A percentile compares a stretch with the other conserved stretches of the same genome.
phyloP scores from a whole-genome alignment of 202 grass and related monocot species.

The Eragrostis tef region DNA sequence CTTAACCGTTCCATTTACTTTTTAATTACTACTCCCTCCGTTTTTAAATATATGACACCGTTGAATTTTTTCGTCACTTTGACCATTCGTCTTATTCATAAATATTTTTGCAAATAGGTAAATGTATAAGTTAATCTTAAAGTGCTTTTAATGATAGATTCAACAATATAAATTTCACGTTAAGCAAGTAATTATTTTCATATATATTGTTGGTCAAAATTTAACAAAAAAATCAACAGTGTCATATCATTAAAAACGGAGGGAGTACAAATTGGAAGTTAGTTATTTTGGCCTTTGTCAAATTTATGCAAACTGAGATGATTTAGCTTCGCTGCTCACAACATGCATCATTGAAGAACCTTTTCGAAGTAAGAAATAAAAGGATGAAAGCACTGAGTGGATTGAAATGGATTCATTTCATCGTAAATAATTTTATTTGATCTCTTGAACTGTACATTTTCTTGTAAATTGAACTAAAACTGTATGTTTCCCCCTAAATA shows the following conservation, averaged over 20 bases:
- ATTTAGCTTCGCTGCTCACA: constrained; percentile 11
- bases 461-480: background rate
- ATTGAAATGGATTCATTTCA: constrained; percentile 31
- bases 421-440: constrained; percentile 7
- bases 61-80: no score
- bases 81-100: no score
- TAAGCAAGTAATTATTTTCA: no score
- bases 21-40: background rate
- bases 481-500: background rate
- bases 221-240: no score
- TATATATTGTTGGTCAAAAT: no score
- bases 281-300: constrained; percentile 10
- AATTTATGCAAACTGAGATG: constrained; percentile 23
- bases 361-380: constrained; percentile 29
- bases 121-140: no score
- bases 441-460: background rate
- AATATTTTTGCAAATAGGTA: no score
- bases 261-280: background rate
- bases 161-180: no score
- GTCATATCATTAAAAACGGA: no score
- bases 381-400: constrained; percentile 18
- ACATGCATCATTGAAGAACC: constrained; percentile 5
- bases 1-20: background rate
- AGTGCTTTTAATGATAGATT: no score
- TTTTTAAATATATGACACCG: no score